Evolutionary conservation across 495 filamentous ascomycete species (phyloP), one percentile per base, ranked within the genome.

Genomic region (Lasiosphaeriaceae sp.): DNA sequence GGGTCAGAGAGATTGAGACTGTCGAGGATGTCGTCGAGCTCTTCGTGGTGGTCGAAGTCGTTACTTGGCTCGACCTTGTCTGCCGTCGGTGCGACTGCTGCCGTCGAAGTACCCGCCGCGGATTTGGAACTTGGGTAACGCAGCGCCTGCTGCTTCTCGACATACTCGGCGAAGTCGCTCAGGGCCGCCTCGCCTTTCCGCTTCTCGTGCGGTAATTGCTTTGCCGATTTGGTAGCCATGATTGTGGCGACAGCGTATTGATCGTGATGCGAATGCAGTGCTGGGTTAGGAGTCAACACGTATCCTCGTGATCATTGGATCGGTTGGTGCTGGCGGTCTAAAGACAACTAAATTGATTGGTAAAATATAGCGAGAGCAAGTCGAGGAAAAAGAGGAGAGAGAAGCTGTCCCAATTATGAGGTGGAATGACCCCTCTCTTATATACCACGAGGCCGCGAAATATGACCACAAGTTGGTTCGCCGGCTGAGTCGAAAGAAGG

Each of bases 81-180:
- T 41, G 41, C 47, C 37, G 19, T 57, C 60, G 66, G 90, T 45
- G 5, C 14, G 87, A 43, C 82, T 84, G 73, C 90, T 83, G 35
- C 90, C 83, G 59, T 23, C n/a, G 67, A 86, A 80, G 58, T 23
- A 20, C 73, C 62, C 47, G 57, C 39, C 2, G 55, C 19, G 11
- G 69, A 50, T 31, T 74, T 74, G 37, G 69, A 67, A 16, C 59
- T 63, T 39, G 81, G 71, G 70, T 82, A 77, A 21, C 84, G 75
- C 61, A 86, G 68, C 3, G 83, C 81, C 71, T 97, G 93, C 70
- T 98, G 91, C 72, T 92, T 86, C 70, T 97, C 92, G 56, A 96
- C 95, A 62, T 96, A 97, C 71, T 97, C 94, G 69, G 95, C 91
- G 67, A 98, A 98, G 62, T 97, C 94, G 78, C 89, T 93, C 56